Base-by-base conservation (phyloP, 805 yeast species). In the Metschnikowia hibisci region DNA sequence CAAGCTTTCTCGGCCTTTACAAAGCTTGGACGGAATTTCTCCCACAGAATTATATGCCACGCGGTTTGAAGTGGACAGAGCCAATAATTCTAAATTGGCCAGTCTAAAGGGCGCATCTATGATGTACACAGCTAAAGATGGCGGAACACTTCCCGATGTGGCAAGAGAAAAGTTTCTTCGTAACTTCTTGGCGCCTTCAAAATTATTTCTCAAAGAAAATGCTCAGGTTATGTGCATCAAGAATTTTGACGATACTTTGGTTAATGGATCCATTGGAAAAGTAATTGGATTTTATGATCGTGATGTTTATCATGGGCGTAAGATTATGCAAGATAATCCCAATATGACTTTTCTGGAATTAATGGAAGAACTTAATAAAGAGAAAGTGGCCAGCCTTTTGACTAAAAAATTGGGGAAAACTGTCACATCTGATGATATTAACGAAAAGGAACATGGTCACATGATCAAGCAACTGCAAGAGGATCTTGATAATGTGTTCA, bases 181-280 rank as follows among this genome's bases (percentile, higher is more conserved):
- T 6, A 53, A 53, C 34, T 53, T 53, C 32, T 44, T 53, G 41
- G 55, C 54, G 4, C 56, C 56, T 4, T 22, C 42, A 10, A 47
- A 42, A 30, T 42, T 53, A 20, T 41, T 47, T 26, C 66, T 93
- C 50, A 91, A 90, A 60, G 81, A 78, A 42, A 88, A 87, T 29
- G 95, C 96, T 0, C 99, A 93, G 62, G 97, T 93, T 12, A 90
- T 93, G 96, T 81, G 87, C 74, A 66, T 93, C 51, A 87, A 86
- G 55, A 93, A 93, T 60, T 42, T 46, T 7, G 73, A 77, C 23
- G 90, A 87, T 50, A 84, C 80, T 8, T 67, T 93, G 30, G 98
- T 93, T 32, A 93, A 93, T 64, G 99, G 99, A 3, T 79, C 96
- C 0, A 69, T 91, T 30, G 99, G 99, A 0, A 78, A 73, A 30